phyloP scores from a whole-genome alignment of 768 basidiomycete species.

The Roridomyces roridus region DNA sequence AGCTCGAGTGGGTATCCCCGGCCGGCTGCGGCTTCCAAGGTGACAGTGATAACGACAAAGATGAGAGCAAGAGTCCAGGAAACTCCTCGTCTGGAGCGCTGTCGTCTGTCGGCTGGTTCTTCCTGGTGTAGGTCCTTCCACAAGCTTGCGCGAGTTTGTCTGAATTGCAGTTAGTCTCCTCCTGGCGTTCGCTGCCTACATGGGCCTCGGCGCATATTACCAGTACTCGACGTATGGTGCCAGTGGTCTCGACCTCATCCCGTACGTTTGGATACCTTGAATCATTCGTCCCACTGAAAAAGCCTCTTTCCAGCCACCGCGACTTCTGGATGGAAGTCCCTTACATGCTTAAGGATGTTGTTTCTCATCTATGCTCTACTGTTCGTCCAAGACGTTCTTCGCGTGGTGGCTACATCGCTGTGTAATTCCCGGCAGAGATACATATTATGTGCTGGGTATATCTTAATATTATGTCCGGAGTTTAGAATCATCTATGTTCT shows the following conservation, averaged over 20 bases:
- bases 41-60: slow-evolving; percentile 31
- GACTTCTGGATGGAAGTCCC: slow-evolving; percentile 93
- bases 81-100: slow-evolving; percentile 53
- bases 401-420: slow-evolving; percentile 79
- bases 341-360: slow-evolving; percentile 80
- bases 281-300: not conserved
- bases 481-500: no score
- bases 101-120: slow-evolving; percentile 86
- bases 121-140: slow-evolving; percentile 68
- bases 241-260: slow-evolving; percentile 81
- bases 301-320: slow-evolving; percentile 63
- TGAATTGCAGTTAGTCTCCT: slow-evolving; percentile 54
- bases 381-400: slow-evolving; percentile 70
- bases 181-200: slow-evolving; percentile 72
- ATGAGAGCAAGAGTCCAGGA: slow-evolving; percentile 24
- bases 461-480: not conserved
- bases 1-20: slow-evolving; percentile 67
- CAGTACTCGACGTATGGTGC: slow-evolving; percentile 91
- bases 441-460: slow-evolving; percentile 9
- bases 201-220: slow-evolving; percentile 82
- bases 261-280: slow-evolving; percentile 63
- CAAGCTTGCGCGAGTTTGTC: slow-evolving; percentile 1
- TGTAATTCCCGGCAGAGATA: slow-evolving; percentile 32
- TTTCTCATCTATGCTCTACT: slow-evolving; percentile 77
- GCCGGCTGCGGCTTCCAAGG: slow-evolving; percentile 59